Percentiles rank a stretch among this genome's conserved stretches.
These are phyloP conservation scores for Neonectria punicea DNA, from an alignment of 2,329 filamentous ascomycete species.

Conservation along the genomic window DNA sequence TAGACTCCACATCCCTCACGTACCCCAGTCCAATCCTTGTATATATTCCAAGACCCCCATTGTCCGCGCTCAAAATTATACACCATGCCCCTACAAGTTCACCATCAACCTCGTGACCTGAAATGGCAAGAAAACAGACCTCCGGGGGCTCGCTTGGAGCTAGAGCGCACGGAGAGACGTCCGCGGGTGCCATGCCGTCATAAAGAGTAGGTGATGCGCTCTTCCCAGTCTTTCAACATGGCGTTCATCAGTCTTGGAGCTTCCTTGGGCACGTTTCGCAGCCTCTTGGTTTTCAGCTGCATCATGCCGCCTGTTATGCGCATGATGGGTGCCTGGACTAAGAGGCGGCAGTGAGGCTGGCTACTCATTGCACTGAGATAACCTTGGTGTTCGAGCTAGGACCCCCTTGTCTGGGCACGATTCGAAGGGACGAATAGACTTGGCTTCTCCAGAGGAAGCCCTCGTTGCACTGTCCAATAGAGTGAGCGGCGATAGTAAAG, in stretches of 20 bases:
- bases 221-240: no score
- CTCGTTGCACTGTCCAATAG: neutral
- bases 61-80: neutral
- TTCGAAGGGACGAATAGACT: neutral
- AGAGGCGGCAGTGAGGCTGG: neutral
- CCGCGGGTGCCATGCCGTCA: no score
- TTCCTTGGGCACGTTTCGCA: no score
- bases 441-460: constrained; percentile 1
- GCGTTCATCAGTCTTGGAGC: no score
- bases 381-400: neutral
- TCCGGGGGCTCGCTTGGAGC: no score
- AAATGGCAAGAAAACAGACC: neutral
- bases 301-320: neutral
- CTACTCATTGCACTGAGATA: neutral
- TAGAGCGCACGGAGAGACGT: no score
- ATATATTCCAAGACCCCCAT: no score
- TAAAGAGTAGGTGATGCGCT: no score
- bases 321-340: neutral
- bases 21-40: neutral
- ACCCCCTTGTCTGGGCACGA: neutral
- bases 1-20: neutral
- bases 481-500: neutral
- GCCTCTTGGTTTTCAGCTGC: no score
- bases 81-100: neutral
- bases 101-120: neutral